Conservation (phyloP, 106 monocot species). For the Xerophyta viscosa region DNA sequence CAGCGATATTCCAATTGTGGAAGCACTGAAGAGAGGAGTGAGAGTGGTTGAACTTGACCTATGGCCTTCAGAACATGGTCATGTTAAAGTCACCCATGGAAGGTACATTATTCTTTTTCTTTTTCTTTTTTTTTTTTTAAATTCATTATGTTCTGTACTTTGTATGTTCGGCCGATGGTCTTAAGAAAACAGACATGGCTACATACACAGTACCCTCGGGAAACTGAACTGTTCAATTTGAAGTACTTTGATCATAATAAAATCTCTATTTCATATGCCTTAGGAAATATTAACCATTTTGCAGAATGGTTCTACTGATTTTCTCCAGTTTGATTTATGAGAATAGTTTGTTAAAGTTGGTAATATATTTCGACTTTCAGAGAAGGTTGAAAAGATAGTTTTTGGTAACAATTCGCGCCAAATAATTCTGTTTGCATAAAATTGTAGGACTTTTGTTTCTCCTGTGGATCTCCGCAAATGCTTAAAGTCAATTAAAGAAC, state of each 20-base stretch:
- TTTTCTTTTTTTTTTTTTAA: background rate
- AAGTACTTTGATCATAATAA: too few relatives aligned
- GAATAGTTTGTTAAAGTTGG: too few relatives aligned
- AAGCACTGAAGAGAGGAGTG: conserved; percentile 51
- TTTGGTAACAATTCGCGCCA: background rate
- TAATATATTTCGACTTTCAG: background rate
- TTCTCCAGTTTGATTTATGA: too few relatives aligned
- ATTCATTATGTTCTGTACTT: too few relatives aligned
- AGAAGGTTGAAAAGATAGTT: background rate
- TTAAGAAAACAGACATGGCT: too few relatives aligned
- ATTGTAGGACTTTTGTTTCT: conserved; percentile 57
- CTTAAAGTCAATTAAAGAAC: conserved; percentile 54
- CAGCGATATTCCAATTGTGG: conserved; percentile 62
- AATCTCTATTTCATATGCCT: too few relatives aligned
- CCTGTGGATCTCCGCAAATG: conserved; percentile 73
- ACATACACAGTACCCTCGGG: too few relatives aligned
- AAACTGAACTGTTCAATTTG: too few relatives aligned
- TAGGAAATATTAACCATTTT: too few relatives aligned
- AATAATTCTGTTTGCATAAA: background rate
- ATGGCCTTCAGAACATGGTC: conserved; percentile 48
- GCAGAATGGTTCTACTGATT: too few relatives aligned
- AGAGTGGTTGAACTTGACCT: conserved; percentile 64
- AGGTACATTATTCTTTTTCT: conserved; percentile 14
- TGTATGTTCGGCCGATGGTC: too few relatives aligned
- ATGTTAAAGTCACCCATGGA: conserved; percentile 50